phyloP scores from a whole-genome alignment of 768 basidiomycete genomes.

The Boletales sp. region DNA sequence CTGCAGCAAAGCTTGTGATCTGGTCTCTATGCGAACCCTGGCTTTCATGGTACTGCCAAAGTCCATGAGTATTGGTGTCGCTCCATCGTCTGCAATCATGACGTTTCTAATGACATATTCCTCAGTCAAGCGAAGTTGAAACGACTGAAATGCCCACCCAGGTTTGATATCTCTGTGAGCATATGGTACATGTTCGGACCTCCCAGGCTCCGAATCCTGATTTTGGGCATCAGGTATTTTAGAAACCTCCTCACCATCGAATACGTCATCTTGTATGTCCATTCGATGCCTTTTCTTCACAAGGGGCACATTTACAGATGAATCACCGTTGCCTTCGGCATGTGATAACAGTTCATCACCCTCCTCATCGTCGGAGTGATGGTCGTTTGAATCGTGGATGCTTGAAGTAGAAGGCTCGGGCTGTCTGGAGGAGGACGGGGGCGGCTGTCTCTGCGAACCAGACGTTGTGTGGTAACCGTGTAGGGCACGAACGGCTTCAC shows the following conservation, averaged over 20 bases:
- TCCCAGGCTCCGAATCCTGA: constrained; percentile 33
- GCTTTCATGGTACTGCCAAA: constrained; percentile 92
- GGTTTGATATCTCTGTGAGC: constrained; percentile 98
- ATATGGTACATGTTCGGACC: constrained; percentile 72
- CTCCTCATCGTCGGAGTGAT: constrained; percentile 52
- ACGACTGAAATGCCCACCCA: constrained; percentile 52
- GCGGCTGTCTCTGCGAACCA: constrained; percentile 20
- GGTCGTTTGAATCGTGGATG: constrained; percentile 12
- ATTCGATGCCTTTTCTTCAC: constrained; percentile 46
- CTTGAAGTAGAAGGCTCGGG: constrained; percentile 21
- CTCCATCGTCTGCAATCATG: constrained; percentile 92
- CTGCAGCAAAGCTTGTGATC: constrained; percentile 84
- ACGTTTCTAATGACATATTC: constrained; percentile 61
- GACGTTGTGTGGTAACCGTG: constrained; percentile 72
- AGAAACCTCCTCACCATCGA: constrained; percentile 71
- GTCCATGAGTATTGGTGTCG: constrained; percentile 91
- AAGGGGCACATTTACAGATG: constrained; percentile 51
- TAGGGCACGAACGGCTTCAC: constrained; percentile 92
- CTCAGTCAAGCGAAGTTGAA: constrained; percentile 3
- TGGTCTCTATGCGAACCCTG: constrained; percentile 72
- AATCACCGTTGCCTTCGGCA: constrained; percentile 60
- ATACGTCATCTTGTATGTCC: constrained; percentile 59
- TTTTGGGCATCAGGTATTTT: constrained; percentile 39
- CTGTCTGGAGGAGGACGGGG: constrained; percentile 14
- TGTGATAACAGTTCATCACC: constrained; percentile 72